Percentiles rank a stretch among this genome's conserved stretches.
Conservation (phyloP, 148 eudicot genomes). For the Amaranthus palmeri region DNA sequence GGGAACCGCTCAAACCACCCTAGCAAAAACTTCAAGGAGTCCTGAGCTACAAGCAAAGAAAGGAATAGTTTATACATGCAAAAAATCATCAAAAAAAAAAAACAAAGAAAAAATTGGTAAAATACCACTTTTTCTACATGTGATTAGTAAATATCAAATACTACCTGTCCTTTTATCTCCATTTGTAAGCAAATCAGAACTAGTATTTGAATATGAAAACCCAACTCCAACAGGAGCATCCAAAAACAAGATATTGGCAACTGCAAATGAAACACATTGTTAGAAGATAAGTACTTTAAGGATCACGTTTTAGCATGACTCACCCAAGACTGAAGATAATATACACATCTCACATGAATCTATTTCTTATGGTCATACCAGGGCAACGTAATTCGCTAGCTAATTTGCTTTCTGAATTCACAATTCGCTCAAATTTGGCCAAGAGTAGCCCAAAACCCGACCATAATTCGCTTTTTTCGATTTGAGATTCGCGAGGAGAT, state of each 20-base stretch:
- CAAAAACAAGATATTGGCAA: conserved; percentile 75
- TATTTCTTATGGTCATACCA: too few relatives aligned
- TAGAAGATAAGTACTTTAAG: conserved; percentile 9
- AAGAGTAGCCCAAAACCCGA: too few relatives aligned
- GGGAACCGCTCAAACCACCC: conserved; percentile 89
- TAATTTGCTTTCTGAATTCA: too few relatives aligned
- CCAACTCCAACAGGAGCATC: conserved; percentile 98
- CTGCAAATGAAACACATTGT: conserved; percentile 41
- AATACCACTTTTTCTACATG: neutral
- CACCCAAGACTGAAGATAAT: neutral
- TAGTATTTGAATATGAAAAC: conserved; percentile 80
- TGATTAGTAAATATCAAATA: neutral
- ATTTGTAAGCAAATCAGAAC: conserved; percentile 60
- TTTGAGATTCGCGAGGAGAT: too few relatives aligned
- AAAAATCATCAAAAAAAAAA: neutral
- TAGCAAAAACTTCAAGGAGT: conserved; percentile 57
- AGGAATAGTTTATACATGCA: conserved; percentile 2
- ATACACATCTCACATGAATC: neutral
- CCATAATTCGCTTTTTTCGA: too few relatives aligned
- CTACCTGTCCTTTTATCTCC: conserved; percentile 93
- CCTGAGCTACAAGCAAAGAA: conserved; percentile 52
- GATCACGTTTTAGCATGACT: neutral
- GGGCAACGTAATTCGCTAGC: too few relatives aligned
- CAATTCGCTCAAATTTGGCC: too few relatives aligned
- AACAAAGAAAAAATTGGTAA: too few relatives aligned